phyloP scores from a whole-genome alignment of 805 yeast species.

The fission yeast (Schizosaccharomyces pombe) region DNA sequence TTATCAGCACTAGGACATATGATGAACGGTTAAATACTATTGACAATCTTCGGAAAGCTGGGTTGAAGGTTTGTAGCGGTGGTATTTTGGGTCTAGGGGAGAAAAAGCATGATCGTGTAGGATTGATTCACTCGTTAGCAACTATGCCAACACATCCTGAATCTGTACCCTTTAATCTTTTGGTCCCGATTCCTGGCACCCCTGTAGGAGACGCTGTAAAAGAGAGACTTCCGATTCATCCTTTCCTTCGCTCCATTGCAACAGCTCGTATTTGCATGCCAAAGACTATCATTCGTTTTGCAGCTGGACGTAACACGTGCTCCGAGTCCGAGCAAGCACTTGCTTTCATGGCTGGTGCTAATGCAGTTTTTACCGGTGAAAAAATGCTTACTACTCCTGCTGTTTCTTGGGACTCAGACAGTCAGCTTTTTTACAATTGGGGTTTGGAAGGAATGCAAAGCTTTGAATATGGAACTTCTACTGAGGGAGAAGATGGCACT shows the following conservation, averaged over 20 bases:
- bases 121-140: conserved; percentile 41
- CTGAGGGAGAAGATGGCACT: neutral
- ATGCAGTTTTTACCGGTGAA: conserved; percentile 63
- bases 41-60: conserved; percentile 35
- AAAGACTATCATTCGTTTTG: conserved; percentile 39
- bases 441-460: conserved; percentile 20
- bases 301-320: conserved; percentile 69
- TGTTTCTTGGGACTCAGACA: conserved; percentile 67
- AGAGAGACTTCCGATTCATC: conserved; percentile 27
- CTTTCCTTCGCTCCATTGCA: conserved; percentile 43
- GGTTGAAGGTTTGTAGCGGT: conserved; percentile 52
- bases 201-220: conserved; percentile 40
- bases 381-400: conserved; percentile 65
- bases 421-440: conserved; percentile 42
- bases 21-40: conserved; percentile 53
- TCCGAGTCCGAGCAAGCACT: conserved; percentile 50
- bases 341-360: conserved; percentile 56
- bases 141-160: conserved; percentile 57
- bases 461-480: conserved; percentile 2
- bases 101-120: conserved; percentile 43
- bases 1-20: conserved; percentile 43
- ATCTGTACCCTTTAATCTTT: conserved; percentile 54
- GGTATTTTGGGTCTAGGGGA: conserved; percentile 66
- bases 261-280: conserved; percentile 64
- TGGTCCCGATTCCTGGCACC: conserved; percentile 61